phyloP scores from a whole-genome alignment of 257 asterid genomes.

The Scutellaria galericulata region DNA sequence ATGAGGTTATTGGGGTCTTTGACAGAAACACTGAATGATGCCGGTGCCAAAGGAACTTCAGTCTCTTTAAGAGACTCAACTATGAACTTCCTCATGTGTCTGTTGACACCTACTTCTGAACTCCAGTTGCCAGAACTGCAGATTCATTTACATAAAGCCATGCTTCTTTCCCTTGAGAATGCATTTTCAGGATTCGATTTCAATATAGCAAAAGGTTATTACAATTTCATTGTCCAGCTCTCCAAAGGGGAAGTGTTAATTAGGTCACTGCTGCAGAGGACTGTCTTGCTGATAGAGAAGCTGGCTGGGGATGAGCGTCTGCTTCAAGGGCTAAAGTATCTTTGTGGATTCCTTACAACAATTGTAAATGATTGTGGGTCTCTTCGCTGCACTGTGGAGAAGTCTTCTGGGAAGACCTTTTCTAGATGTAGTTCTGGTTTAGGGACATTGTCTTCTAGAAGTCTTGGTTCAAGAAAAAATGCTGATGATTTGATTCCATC shows the following conservation, averaged over 20 bases:
- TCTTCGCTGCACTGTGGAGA: conserved; percentile 51
- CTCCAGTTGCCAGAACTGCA: conserved; percentile 59
- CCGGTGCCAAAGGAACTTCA: conserved; percentile 61
- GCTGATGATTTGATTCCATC: conserved; percentile 70
- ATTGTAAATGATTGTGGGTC: conserved; percentile 71
- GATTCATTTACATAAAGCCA: conserved; percentile 72
- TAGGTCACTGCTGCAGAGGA: conserved; percentile 68
- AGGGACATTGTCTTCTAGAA: conserved; percentile 61
- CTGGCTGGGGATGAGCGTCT: conserved; percentile 68
- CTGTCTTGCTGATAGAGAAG: conserved; percentile 70
- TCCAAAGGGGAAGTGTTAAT: conserved; percentile 71
- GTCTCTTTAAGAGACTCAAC: conserved; percentile 76
- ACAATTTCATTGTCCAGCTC: conserved; percentile 71
- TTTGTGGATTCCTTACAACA: conserved; percentile 71
- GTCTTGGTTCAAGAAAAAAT: conserved; percentile 71
- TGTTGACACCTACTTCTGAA: conserved; percentile 57
- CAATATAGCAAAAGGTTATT: conserved; percentile 59
- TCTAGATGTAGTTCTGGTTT: conserved; percentile 60
- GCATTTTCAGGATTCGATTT: conserved; percentile 79
- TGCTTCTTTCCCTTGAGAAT: conserved; percentile 76
- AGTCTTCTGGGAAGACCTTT: conserved; percentile 57
- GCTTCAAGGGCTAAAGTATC: conserved; percentile 84
- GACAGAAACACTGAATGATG: conserved; percentile 51
- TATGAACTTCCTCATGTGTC: conserved; percentile 68
- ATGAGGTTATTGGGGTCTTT: conserved; percentile 75